Base-by-base conservation (phyloP, 2,329 filamentous ascomycete genomes). In the Tolypocladium amazonense region DNA sequence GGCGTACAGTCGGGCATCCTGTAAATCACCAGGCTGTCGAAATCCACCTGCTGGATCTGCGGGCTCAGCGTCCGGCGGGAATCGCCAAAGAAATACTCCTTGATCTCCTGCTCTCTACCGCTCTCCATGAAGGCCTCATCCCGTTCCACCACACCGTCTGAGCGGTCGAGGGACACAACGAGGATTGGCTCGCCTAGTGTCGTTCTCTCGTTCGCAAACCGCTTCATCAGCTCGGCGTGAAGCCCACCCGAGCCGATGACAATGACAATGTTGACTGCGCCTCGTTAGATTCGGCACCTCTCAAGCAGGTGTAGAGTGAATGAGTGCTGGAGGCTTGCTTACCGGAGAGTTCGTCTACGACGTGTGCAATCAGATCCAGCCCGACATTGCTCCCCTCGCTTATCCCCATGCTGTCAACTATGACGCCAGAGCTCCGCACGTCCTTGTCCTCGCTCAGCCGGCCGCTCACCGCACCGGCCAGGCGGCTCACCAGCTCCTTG, bases 21-120 rank as follows among this genome's bases (percentile, higher is more conserved):
- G 77, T 89, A 96, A 52, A 97, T 81, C 2, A 84, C 80, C 45
- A 97, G 72, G 11, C 86, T 84, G 61, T 85, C 81, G 70, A 92
- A 94, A 63, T 91, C 87, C 5, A 96, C 84, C 61, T 89, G 88
- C 68, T 96, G 90, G 8, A 91, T 95, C 67, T 92, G 89, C 0
- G 94, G 94, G 54, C 89, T 94, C 2, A 99, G 78, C 0, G 90
- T 88, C 60, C 88, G 83, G 62, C 85, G 86, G 1, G 82, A 75
- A 63, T 89, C 88, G 12, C 94, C 94, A 70, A 97, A 99, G 77
- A 99, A 99, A 74, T 99, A 99, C 66, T 92, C 88, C 65, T 89
- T 88, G 58, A 97, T 92, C 57, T 89, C 83, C 0, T 88, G 84
- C 68, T 95, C 89, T 53, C 89, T 83, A 6, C 84, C 76, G 20